These are phyloP conservation scores for Starmerella khaoyaiensis DNA, from an alignment of 805 yeast species.

Conservation along the genomic window DNA sequence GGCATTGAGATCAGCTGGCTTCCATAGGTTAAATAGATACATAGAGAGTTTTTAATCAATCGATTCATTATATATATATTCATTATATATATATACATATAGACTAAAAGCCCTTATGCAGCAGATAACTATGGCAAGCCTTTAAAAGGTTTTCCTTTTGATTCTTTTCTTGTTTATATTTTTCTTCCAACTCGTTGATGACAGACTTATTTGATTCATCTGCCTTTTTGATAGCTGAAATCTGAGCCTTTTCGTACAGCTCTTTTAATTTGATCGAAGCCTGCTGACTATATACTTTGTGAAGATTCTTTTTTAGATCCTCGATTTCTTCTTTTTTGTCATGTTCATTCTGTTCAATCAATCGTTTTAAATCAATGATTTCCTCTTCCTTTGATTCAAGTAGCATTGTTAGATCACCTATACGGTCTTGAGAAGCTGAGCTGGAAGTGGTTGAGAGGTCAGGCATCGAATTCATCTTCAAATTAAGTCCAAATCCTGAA, in stretches of 20 bases:
- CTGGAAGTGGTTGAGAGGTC: no score
- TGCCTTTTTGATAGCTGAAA: slow-evolving; percentile 18
- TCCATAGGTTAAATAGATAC: no score
- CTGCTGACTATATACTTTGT: slow-evolving; percentile 8
- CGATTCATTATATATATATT: no score
- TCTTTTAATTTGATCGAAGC: slow-evolving; percentile 9
- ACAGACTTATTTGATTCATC: slow-evolving; percentile 15
- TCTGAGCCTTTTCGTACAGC: slow-evolving; percentile 1
- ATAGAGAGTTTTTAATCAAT: no score
- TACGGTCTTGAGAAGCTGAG: background rate
- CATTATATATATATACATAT: background rate
- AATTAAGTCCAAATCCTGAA: no score
- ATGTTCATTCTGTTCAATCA: background rate
- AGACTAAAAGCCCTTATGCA: no score
- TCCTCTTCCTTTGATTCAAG: slow-evolving; percentile 4
- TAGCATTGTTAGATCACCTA: background rate
- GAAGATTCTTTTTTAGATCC: background rate
- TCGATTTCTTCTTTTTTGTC: background rate
- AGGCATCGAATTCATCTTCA: no score
- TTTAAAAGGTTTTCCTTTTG: slow-evolving; percentile 47
- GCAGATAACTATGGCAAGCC: slow-evolving; percentile 34
- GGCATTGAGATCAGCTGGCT: no score
- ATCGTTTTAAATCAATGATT: slow-evolving; percentile 1
- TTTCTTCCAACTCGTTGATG: slow-evolving; percentile 38
- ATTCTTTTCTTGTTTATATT: slow-evolving; percentile 38